Evolutionary conservation across 371 early-diverging fungal species (phyloP).

Genomic region (Enterospora canceri): DNA sequence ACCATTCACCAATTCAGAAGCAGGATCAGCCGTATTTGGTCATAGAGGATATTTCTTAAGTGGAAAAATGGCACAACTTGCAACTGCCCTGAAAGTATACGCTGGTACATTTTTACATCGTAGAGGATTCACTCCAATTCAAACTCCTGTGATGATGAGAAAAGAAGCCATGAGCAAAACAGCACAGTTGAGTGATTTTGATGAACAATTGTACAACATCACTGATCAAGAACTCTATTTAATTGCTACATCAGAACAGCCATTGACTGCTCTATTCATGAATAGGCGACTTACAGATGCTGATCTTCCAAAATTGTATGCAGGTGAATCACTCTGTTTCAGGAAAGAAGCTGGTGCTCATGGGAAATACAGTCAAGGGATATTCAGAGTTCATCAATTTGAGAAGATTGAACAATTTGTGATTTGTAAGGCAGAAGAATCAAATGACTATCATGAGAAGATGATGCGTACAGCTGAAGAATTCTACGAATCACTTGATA

Average conservation of each 20-base stretch:
- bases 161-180: conserved; percentile 91
- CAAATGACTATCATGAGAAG: conserved; percentile 86
- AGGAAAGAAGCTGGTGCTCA: conserved; percentile 98
- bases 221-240: conserved; percentile 81
- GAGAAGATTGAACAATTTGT: conserved; percentile 99
- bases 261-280: conserved; percentile 84
- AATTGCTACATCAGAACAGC: conserved; percentile 98
- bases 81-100: conserved; percentile 83
- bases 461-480: conserved; percentile 83
- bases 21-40: conserved; percentile 84
- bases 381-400: conserved; percentile 99
- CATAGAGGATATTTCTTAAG: conserved; percentile 96
- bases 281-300: conserved; percentile 63
- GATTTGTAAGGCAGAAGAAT: conserved; percentile 82
- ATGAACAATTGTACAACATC: conserved; percentile 91
- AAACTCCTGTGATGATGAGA: conserved; percentile 95
- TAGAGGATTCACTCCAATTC: conserved; percentile 76
- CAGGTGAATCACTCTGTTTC: conserved; percentile 96
- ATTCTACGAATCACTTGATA: conserved; percentile 74
- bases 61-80: conserved; percentile 80
- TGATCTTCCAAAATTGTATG: conserved; percentile 60
- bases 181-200: conserved; percentile 91
- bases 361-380: conserved; percentile 95
- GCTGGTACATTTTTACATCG: conserved; percentile 80
- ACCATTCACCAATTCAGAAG: conserved; percentile 78